A percentile compares a stretch with the other conserved stretches of the same genome.
Conservation (phyloP, 2,329 filamentous ascomycete genomes). For the Penicillium sp. region DNA sequence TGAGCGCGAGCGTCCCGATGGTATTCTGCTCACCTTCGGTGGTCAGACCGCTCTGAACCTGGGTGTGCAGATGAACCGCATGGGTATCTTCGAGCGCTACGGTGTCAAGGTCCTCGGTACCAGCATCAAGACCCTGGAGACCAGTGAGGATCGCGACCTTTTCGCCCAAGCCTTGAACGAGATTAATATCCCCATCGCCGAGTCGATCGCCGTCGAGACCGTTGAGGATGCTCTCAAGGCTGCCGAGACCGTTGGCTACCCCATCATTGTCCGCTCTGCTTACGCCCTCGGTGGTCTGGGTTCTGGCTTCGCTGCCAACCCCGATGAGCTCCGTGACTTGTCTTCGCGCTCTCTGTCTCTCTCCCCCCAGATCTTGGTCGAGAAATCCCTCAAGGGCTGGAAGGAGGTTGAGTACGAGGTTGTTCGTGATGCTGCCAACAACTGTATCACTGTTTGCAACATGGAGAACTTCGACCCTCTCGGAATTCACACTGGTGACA, state of each 20-base stretch:
- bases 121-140: constrained; percentile 88
- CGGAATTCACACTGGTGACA: constrained; percentile 97
- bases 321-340: constrained; percentile 90
- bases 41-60: constrained; percentile 96
- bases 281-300: constrained; percentile 95
- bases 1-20: constrained; percentile 91
- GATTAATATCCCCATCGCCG: constrained; percentile 95
- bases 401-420: constrained; percentile 99
- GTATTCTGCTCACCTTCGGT: constrained; percentile 95
- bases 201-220: constrained; percentile 88
- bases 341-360: constrained; percentile 88
- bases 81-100: constrained; percentile 93
- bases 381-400: constrained; percentile 99
- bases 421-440: constrained; percentile 93
- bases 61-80: constrained; percentile 94
- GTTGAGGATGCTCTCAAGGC: constrained; percentile 90
- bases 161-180: constrained; percentile 95
- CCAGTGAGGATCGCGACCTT: constrained; percentile 91
- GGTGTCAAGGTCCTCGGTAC: constrained; percentile 95
- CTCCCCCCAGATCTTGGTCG: constrained; percentile 92
- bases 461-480: constrained; percentile 99
- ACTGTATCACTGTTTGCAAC: constrained; percentile 99
- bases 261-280: constrained; percentile 95
- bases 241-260: constrained; percentile 84
- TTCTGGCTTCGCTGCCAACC: constrained; percentile 91